Base-by-base conservation (phyloP, 2,329 filamentous ascomycete genomes). In the Emergomyces pasteurianus region DNA sequence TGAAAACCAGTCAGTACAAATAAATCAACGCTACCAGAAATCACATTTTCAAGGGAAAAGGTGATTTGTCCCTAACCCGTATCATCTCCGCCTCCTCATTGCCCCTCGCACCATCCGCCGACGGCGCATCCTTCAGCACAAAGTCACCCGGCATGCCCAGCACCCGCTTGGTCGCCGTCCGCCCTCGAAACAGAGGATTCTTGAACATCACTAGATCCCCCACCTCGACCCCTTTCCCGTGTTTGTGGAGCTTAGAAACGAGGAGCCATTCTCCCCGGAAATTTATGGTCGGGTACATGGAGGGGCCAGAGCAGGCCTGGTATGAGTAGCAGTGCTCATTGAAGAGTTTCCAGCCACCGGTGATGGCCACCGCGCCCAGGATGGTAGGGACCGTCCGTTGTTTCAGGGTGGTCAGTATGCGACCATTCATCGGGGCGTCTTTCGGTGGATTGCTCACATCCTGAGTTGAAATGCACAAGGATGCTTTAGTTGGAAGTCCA, bases 231-330 rank as follows among this genome's bases (percentile, higher is more conserved):
- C 77, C 79, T 26, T 86, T 83, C 3, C 92, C 92, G 36, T 83
- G 79, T 7, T 87, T 83, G 73, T 87, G 82, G n/a, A 79, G 76
- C 66, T 85, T 85, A 62, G 85, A 85, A 59, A 89, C 82, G 14
- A 92, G 72, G 54, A 92, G 79, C 73, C 79, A 85, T 69, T 92
- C 87, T 60, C 86, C 86, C 9, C 79, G 73, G 1, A 85, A 79
- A 28, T 81, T 79, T 63, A 96, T 85, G 0, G 90, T 96, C 8
- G 92, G 92, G 58, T 94, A 82, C 94, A 97, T 97, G 21, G 88
- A 92, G 3, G 90, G 85, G 1, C 92, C 92, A 31, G 79, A 78
- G 18, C 85, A 85, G 3, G 78, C 74, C 23, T 81, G 81, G 65
- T 86, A 68, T 64, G 79, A 79, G 75, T 84, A 83, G 67, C 84